Percentiles rank a stretch among this genome's conserved stretches.
Evolutionary conservation across 2,329 filamentous ascomycete genomes (phyloP).

Genomic region (Microsporum ferrugineum): DNA sequence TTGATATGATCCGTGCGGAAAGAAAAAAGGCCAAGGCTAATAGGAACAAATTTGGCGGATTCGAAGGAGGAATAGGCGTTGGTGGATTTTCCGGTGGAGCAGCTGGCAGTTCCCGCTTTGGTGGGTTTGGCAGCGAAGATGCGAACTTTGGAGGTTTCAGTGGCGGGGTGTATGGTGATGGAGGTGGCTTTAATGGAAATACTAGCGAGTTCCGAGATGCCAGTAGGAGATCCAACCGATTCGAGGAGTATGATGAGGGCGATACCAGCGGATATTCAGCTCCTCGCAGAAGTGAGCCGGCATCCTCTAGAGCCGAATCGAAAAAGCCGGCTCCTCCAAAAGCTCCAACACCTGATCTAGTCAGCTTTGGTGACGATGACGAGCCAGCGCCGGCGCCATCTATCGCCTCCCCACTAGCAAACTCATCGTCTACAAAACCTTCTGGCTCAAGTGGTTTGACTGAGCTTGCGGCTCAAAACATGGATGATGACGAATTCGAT

Average conservation of each 20-base stretch:
- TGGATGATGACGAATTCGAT: slow-evolving; percentile 86
- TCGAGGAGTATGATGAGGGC: slow-evolving; percentile 95
- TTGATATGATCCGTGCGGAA: slow-evolving; percentile 44
- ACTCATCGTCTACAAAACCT: slow-evolving; percentile 31
- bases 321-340: slow-evolving; percentile 63
- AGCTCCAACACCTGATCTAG: slow-evolving; percentile 81
- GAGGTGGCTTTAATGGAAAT: slow-evolving; percentile 81
- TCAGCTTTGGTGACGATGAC: slow-evolving; percentile 68
- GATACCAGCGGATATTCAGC: slow-evolving; percentile 52
- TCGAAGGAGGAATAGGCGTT: slow-evolving; percentile 64
- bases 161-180: slow-evolving; percentile 81
- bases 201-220: slow-evolving; percentile 58
- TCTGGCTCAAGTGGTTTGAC: slow-evolving; percentile 40
- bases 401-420: slow-evolving; percentile 27
- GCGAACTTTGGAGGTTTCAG: slow-evolving; percentile 55
- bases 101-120: slow-evolving; percentile 56
- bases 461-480: slow-evolving; percentile 36
- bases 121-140: slow-evolving; percentile 79
- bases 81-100: slow-evolving; percentile 39
- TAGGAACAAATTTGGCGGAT: slow-evolving; percentile 89
- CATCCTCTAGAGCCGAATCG: slow-evolving; percentile 31
- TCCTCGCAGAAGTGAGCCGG: slow-evolving; percentile 31
- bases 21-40: slow-evolving; percentile 82
- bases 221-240: slow-evolving; percentile 56
- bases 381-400: slow-evolving; percentile 39